Percentiles rank a stretch among this genome's conserved stretches.
Conservation (phyloP, 306 rosid genomes). For the Prunus dulcis region DNA sequence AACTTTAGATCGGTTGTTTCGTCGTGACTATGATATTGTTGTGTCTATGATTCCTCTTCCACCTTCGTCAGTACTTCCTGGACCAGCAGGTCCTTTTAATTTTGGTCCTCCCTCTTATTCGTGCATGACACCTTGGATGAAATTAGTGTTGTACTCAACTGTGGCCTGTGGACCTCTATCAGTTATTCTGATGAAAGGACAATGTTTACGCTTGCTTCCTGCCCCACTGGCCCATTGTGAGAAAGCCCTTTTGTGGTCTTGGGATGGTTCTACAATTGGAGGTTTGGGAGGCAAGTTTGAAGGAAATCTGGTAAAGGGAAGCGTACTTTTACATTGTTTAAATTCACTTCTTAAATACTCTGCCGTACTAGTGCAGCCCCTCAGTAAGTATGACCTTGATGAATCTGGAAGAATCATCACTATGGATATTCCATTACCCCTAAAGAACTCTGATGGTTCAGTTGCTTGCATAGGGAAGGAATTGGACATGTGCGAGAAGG, state of each 20-base stretch:
- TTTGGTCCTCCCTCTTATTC: conserved; percentile 96
- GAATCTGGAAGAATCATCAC: conserved; percentile 62
- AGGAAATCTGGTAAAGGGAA: conserved; percentile 80
- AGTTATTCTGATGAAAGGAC: conserved; percentile 93
- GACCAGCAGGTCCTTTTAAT: conserved; percentile 75
- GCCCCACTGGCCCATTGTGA: conserved; percentile 92
- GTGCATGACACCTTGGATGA: conserved; percentile 98
- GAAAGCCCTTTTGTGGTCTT: conserved; percentile 95
- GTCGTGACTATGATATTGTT: conserved; percentile 90
- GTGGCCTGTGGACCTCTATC: conserved; percentile 79
- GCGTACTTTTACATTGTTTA: conserved; percentile 80
- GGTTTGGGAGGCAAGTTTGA: conserved; percentile 87
- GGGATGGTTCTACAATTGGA: conserved; percentile 84
- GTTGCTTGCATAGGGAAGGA: conserved; percentile 59
- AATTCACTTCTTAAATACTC: conserved; percentile 82
- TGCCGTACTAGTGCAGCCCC: conserved; percentile 91
- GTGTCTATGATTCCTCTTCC: conserved; percentile 95
- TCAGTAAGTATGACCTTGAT: conserved; percentile 69
- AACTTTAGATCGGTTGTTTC: conserved; percentile 75
- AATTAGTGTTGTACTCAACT: conserved; percentile 79
- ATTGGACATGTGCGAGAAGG: conserved; percentile 60
- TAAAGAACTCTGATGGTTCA: conserved; percentile 80
- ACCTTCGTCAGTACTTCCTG: conserved; percentile 83
- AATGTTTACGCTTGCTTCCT: conserved; percentile 88
- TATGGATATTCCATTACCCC: conserved; percentile 85